Conservation (phyloP, 305 asterid genomes). For the Salvia sclarea region DNA sequence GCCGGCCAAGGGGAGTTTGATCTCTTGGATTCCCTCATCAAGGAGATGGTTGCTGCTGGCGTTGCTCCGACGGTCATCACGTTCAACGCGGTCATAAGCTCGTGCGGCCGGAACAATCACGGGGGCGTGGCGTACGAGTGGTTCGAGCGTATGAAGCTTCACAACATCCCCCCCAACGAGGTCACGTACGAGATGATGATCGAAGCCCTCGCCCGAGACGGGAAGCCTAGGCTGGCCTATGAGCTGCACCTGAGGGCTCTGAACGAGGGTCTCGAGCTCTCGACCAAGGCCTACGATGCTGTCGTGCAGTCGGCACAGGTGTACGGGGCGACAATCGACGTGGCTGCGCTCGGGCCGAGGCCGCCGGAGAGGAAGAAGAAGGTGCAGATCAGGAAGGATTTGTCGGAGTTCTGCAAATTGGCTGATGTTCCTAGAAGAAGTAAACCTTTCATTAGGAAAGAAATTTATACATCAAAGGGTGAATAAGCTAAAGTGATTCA, state of each 20-base stretch:
- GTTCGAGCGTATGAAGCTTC: conserved; percentile 67
- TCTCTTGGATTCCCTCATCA: conserved; percentile 56
- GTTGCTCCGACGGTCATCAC: conserved; percentile 84
- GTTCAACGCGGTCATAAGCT: conserved; percentile 84
- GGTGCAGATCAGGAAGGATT: conserved; percentile 47
- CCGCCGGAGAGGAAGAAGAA: conserved; percentile 60
- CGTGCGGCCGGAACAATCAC: conserved; percentile 49
- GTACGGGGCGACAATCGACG: conserved; percentile 56
- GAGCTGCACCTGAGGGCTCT: conserved; percentile 67
- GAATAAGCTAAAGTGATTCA: conserved; percentile 8
- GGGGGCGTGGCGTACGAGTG: conserved; percentile 72
- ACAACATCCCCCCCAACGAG: conserved; percentile 60
- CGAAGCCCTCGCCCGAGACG: conserved; percentile 72
- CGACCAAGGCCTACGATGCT: conserved; percentile 73
- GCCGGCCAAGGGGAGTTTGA: conserved; percentile 66
- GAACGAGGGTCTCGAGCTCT: conserved; percentile 65
- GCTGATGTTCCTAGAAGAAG: conserved; percentile 71
- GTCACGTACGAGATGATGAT: conserved; percentile 77
- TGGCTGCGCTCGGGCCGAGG: conserved; percentile 54
- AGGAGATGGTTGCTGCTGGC: conserved; percentile 58
- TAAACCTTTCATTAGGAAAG: conserved; percentile 50
- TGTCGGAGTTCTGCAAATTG: conserved; percentile 50
- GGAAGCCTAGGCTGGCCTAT: conserved; percentile 84
- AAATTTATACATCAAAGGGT: conserved; percentile 38
- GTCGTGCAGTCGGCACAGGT: conserved; percentile 43